A percentile compares a stretch with the other conserved stretches of the same genome.
Conservation (phyloP, 768 basidiomycete species). For the Phylloporus sp. region DNA sequence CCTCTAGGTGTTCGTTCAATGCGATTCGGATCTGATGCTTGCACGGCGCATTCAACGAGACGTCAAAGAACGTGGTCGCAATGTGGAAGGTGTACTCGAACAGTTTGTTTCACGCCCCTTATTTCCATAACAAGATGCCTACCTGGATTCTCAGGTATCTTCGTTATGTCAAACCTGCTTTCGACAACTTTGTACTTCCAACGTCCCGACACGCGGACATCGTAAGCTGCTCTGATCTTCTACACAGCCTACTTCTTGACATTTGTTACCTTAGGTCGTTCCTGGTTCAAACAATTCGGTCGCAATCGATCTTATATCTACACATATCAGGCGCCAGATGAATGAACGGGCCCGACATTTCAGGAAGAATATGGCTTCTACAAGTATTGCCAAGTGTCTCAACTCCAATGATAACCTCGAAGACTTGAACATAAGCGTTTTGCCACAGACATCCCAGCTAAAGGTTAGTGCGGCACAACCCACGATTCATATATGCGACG, state of each 20-base stretch:
- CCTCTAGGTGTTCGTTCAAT: constrained; percentile 78
- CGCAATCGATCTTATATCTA: constrained; percentile 89
- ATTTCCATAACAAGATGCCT: not conserved
- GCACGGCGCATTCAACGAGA: constrained; percentile 88
- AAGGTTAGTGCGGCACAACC: constrained; percentile 48
- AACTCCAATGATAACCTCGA: constrained; percentile 36
- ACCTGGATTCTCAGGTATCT: constrained; percentile 60
- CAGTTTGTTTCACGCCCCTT: constrained; percentile 47
- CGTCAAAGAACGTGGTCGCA: constrained; percentile 80
- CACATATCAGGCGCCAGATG: constrained; percentile 82
- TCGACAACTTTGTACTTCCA: constrained; percentile 90
- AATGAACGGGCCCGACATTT: constrained; percentile 72
- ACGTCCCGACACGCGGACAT: constrained; percentile 87
- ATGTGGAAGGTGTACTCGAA: constrained; percentile 81
- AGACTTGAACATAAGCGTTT: constrained; percentile 53
- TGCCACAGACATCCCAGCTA: constrained; percentile 78
- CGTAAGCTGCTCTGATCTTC: constrained; percentile 35
- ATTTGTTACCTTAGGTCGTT: constrained; percentile 65
- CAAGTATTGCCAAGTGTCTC: constrained; percentile 33
- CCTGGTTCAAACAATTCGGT: constrained; percentile 86
- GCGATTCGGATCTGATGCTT: constrained; percentile 95
- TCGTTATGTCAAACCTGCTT: constrained; percentile 91
- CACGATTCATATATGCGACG: not conserved
- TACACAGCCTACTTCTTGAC: not conserved
- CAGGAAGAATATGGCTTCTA: constrained; percentile 65